Conservation (phyloP, 257 asterid species). For the Primulina eburnea region DNA sequence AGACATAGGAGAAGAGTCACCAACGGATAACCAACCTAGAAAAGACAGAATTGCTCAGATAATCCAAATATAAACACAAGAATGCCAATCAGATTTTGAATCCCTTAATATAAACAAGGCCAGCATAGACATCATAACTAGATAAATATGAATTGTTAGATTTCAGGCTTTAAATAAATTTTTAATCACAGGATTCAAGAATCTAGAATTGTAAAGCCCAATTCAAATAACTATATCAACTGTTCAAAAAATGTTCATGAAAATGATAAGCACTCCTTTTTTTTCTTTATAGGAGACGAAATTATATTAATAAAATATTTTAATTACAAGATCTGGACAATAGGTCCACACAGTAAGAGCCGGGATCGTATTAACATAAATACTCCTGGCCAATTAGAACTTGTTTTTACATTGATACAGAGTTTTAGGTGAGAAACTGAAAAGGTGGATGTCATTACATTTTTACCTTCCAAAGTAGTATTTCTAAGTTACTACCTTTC, state of each 20-base stretch:
- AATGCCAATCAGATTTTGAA: conserved; percentile 10
- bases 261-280: too few relatives aligned
- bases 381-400: neutral
- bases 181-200: neutral
- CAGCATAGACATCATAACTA: conserved; percentile 21
- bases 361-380: too few relatives aligned
- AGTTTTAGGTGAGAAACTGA: neutral
- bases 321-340: too few relatives aligned
- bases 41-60: conserved; percentile 23
- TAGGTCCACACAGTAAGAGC: too few relatives aligned
- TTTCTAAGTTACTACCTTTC: neutral
- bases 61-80: conserved; percentile 23
- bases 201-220: neutral
- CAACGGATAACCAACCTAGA: conserved; percentile 94
- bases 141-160: neutral
- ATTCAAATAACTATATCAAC: neutral
- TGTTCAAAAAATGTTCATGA: neutral
- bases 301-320: too few relatives aligned
- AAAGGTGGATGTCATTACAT: neutral
- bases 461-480: neutral
- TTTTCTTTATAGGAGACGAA: too few relatives aligned
- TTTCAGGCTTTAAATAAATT: neutral
- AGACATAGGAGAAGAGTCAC: conserved; percentile 98
- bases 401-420: neutral
- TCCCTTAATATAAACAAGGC: conserved; percentile 17